Base-by-base conservation (phyloP, 2,329 filamentous ascomycete species). In the Rhytidhysteron rufulum region DNA sequence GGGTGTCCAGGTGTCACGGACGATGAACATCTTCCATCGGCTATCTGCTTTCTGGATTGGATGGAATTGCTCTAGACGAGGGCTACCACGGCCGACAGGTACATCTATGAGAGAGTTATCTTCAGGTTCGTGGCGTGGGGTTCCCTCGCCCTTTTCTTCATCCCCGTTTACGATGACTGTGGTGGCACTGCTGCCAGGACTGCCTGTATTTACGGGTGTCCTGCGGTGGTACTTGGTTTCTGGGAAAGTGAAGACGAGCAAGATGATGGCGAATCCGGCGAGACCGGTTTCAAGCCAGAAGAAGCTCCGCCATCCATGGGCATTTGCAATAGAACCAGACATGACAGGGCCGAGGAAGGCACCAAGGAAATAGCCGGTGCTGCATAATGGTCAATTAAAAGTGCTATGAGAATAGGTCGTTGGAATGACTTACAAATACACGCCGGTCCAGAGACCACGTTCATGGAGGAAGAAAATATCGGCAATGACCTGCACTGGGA, bases 401-500 rank as follows among this genome's bases (percentile, higher is more conserved):
- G 17, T 22, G 31, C 33, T 2, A 13, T 20, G 16, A 20, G 22
- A 8, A 10, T 19, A 27, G 24, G 6, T 18, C 4, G 31, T 3
- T 11, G 18, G 20, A 17, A 20, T 21, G 11, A 11, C 20, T 20
- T 16, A 45, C 48, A 58, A 47, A 74, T 72, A 77, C 80, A 82
- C 18, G 83, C 63, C 9, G 74, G 74, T 79, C 65, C 74, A 83
- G 48, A 75, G 78, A 5, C 81, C 80, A 42, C 81, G 72, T 36
- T 83, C 78, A 51, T 83, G 78, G 8, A 85, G 65, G 60, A 85
- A 84, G 54, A 79, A 78, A 9, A 82, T 72, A 51, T 84, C 80
- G 3, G 80, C 77, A 51, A 83, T 83, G 38, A 84, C 73, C 21
- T 75, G 72, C 1, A 79, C 80, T 62, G 80, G 77, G 2, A 78